Evolutionary conservation across 179 eudicot genomes (phyloP).

Genomic region (Silene vulgaris): DNA sequence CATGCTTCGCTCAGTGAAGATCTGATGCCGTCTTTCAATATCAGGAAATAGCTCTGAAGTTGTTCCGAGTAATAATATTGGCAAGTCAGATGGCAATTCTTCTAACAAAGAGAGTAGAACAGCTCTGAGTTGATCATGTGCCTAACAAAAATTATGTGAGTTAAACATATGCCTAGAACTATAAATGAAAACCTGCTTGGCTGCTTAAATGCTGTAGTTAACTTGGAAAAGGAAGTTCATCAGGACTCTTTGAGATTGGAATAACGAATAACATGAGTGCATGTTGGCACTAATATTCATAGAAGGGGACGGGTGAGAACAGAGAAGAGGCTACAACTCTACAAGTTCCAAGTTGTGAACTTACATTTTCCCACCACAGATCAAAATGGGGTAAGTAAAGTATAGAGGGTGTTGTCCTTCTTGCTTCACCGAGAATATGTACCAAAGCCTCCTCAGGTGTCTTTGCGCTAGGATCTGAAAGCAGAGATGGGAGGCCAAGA

Average conservation of each 20-base stretch:
- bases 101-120: constrained; percentile 76
- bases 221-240: not conserved
- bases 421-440: constrained; percentile 93
- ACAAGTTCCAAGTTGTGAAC: constrained; percentile 20
- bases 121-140: constrained; percentile 92
- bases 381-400: constrained; percentile 81
- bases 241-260: not conserved
- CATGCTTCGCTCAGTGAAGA: constrained; percentile 65
- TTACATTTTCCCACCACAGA: constrained; percentile 98
- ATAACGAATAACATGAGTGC: not conserved
- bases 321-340: not conserved
- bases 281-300: not conserved
- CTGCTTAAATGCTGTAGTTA: not conserved
- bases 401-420: constrained; percentile 93
- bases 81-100: constrained; percentile 87
- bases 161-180: constrained; percentile 12
- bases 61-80: constrained; percentile 80
- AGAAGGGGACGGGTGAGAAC: not conserved
- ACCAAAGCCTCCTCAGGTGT: constrained; percentile 99
- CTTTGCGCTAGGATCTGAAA: constrained; percentile 98
- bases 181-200: not conserved
- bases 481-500: constrained; percentile 92
- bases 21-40: constrained; percentile 36
- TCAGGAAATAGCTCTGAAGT: constrained; percentile 52
- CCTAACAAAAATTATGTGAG: constrained; percentile 43